phyloP scores from a whole-genome alignment of 2,329 filamentous ascomycete species.

The Xylariaceae sp. region DNA sequence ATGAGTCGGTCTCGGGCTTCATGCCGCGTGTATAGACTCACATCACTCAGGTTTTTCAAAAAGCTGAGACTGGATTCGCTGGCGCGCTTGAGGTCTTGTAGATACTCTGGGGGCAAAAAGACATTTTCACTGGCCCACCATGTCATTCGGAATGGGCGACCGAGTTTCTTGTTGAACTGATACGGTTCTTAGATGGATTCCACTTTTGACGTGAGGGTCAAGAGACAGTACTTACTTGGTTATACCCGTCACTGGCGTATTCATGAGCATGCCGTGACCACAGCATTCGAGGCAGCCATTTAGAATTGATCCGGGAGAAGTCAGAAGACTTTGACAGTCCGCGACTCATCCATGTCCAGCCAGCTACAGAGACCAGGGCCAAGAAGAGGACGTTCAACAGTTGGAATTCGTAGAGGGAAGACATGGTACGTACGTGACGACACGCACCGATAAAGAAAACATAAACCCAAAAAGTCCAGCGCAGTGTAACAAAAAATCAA shows the following conservation, averaged over 20 bases:
- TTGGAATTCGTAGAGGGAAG: background rate
- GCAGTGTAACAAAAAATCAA: too few relatives aligned
- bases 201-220: too few relatives aligned
- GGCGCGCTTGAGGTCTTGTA: background rate
- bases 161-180: background rate
- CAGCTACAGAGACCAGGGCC: background rate
- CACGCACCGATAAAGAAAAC: too few relatives aligned
- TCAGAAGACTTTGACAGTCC: background rate
- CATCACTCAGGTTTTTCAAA: background rate
- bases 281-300: background rate
- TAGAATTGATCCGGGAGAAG: background rate
- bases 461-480: too few relatives aligned
- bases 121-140: conserved; percentile 4
- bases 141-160: conserved; percentile 1
- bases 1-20: background rate
- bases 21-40: background rate
- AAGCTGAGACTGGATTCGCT: background rate
- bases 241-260: background rate
- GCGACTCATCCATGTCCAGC: background rate
- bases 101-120: conserved; percentile 2
- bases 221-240: background rate
- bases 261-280: background rate
- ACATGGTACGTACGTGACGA: background rate
- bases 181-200: background rate
- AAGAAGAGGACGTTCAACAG: background rate